Percentiles rank a stretch among this genome's conserved stretches.
Conservation (phyloP, 306 rosid species). For the Pyrus communis region DNA sequence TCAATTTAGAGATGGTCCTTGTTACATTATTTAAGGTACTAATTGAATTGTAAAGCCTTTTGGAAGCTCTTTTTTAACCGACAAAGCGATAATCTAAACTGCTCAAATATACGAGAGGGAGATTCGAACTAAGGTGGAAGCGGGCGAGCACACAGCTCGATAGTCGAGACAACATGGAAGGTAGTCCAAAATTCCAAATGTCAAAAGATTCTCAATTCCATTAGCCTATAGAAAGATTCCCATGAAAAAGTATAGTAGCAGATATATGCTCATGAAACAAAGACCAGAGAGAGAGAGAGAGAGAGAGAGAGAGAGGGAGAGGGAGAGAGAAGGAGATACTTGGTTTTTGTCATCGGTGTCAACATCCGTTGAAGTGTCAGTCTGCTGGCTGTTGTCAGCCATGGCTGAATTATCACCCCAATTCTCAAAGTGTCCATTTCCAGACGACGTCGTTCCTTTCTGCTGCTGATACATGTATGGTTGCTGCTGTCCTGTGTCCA, state of each 20-base stretch:
- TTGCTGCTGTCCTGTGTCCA: conserved; percentile 40
- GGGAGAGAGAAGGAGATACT: conserved; percentile 19
- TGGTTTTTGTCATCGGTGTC: conserved; percentile 54
- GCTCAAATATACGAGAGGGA: neutral
- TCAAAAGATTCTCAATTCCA: neutral
- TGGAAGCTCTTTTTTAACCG: neutral
- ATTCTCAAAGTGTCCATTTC: conserved; percentile 63
- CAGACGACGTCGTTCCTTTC: conserved; percentile 39
- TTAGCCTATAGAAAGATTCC: conserved; percentile 1
- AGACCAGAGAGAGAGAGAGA: neutral
- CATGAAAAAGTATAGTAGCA: neutral
- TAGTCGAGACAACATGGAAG: neutral
- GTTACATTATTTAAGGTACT: neutral
- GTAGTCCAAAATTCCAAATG: neutral
- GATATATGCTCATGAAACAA: neutral
- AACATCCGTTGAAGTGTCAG: conserved; percentile 70
- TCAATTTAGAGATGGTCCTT: neutral
- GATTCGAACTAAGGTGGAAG: neutral
- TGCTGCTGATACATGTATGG: conserved; percentile 26
- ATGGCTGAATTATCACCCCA: conserved; percentile 63
- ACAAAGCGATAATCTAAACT: too few species aligned
- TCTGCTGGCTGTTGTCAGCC: conserved; percentile 61
- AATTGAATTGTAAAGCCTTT: neutral
- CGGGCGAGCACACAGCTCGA: too few species aligned
- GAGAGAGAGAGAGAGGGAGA: neutral